Conservation (phyloP, 2,329 filamentous ascomycete genomes). For the Polytolypa hystricis region DNA sequence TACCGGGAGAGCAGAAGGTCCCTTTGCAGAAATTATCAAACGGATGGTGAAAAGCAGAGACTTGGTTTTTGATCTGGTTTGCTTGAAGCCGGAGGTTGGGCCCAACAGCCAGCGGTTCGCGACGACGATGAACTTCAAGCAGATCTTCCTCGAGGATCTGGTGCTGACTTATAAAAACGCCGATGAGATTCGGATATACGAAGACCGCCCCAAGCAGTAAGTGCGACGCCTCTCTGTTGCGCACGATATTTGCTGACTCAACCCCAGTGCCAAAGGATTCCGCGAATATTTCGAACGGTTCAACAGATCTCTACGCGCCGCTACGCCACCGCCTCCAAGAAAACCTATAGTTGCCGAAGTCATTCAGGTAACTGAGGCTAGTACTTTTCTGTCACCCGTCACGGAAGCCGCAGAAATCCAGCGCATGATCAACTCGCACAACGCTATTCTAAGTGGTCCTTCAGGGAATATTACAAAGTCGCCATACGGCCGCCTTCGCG, state of each 20-base stretch:
- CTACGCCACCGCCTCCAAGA: constrained; percentile 37
- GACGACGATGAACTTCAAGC: constrained; percentile 87
- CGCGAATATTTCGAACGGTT: constrained; percentile 71
- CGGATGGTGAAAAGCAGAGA: constrained; percentile 67
- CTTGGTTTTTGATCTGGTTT: constrained; percentile 78
- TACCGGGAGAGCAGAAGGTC: constrained; percentile 70
- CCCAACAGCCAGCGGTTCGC: constrained; percentile 68
- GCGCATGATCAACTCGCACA: constrained; percentile 81
- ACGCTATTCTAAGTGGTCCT: constrained; percentile 34
- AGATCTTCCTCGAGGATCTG: constrained; percentile 66
- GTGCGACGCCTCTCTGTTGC: constrained; percentile 13
- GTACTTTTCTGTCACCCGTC: constrained; percentile 63
- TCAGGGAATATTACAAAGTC: constrained; percentile 30
- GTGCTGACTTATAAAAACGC: constrained; percentile 77
- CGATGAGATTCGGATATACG: constrained; percentile 64
- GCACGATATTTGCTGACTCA: constrained; percentile 9
- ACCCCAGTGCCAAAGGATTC: constrained; percentile 59
- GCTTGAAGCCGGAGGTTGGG: constrained; percentile 73
- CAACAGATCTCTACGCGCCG: constrained; percentile 50
- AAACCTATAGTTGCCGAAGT: constrained; percentile 66
- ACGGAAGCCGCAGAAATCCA: constrained; percentile 75
- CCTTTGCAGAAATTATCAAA: constrained; percentile 68
- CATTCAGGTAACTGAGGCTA: constrained; percentile 69
- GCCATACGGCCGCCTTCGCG: constrained; percentile 45
- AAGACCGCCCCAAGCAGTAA: constrained; percentile 51